Evolutionary conservation across 2,329 filamentous ascomycete species (phyloP).

Genomic region (Didymella arachidicola): DNA sequence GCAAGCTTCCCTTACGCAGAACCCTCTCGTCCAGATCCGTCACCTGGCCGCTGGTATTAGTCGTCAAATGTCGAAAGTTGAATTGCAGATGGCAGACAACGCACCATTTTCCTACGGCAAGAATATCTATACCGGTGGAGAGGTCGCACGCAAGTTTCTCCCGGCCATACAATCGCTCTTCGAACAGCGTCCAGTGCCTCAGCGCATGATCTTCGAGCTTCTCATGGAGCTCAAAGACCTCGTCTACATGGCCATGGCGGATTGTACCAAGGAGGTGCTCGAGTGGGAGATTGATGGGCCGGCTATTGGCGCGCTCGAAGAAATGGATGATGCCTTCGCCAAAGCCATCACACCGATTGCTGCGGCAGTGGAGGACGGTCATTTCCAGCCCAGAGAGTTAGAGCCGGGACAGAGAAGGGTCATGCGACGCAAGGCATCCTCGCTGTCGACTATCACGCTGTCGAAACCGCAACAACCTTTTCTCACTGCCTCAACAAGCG

Average conservation of each 20-base stretch:
- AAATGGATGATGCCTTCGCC: conserved; percentile 41
- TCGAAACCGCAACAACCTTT: conserved; percentile 28
- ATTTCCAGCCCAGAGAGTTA: background rate
- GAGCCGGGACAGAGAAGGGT: conserved; percentile 23
- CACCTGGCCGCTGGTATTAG: conserved; percentile 46
- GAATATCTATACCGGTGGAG: conserved; percentile 46
- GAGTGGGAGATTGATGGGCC: conserved; percentile 42
- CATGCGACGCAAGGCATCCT: conserved; percentile 34
- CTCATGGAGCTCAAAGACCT: conserved; percentile 48
- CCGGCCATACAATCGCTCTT: conserved; percentile 44
- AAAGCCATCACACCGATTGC: conserved; percentile 31
- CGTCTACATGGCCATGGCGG: conserved; percentile 37
- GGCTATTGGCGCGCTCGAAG: conserved; percentile 37
- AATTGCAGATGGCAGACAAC: conserved; percentile 48
- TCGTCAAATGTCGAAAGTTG: conserved; percentile 46
- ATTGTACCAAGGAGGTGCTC: conserved; percentile 37
- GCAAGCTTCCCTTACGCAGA: conserved; percentile 43
- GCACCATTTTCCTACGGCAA: conserved; percentile 43
- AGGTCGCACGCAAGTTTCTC: conserved; percentile 44
- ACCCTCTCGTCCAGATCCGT: conserved; percentile 46
- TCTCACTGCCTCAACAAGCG: conserved; percentile 28
- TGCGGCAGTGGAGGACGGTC: conserved; percentile 5
- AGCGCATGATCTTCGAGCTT: conserved; percentile 47
- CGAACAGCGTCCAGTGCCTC: conserved; percentile 40
- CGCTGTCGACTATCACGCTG: conserved; percentile 14